Evolutionary conservation across 352 stramenopile species (phyloP), one percentile per base, ranked within the genome.

Genomic region (Phytophthora sp.): DNA sequence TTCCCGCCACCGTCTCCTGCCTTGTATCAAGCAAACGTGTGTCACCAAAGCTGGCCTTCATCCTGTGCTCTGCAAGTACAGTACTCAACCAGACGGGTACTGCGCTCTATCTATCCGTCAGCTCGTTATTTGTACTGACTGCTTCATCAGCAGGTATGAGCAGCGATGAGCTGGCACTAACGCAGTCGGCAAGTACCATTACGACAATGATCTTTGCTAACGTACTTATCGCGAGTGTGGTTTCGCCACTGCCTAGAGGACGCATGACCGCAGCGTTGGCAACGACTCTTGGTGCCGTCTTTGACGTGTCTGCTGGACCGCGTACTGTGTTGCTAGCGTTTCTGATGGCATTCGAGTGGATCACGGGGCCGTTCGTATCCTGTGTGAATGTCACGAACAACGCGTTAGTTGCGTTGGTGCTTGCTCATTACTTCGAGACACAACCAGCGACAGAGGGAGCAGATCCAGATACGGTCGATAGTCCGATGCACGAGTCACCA

Each of bases 81-180:
- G 71, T 78, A 16, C 58, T 91, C 21, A 90, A 89, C 71, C 86
- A 90, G 71, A 83, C 72, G n/a, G 83, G 83, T 35, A 84, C 70
- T 7, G 83, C 79, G 6, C 20, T 87, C 30, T 89, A 89, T 30
- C 42, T 90, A 15, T 82, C 83, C 0, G 63, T 82, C 6, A 73
- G 63, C 30, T 77, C 68, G 1, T 49, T 86, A 7, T 91, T 85
- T 58, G 63, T 88, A 20, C 39, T 90, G 13, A 64, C 58, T n/a
- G 55, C 67, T 53, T 71, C 69, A 9, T 20, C 49, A 15, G 57
- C 61, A 38, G 53, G 41, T 21, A 57, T 61, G 63, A 57, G 24
- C 30, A 54, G 35, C 33, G 54, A 51, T 6, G 63, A 58, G 50
- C 20, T 39, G 72, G 66, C 3, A 56, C 51, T 24, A 50, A 66